Evolutionary conservation across 2,329 filamentous ascomycete genomes (phyloP), one percentile per base, ranked within the genome.

Genomic region (Cercospora sp.): DNA sequence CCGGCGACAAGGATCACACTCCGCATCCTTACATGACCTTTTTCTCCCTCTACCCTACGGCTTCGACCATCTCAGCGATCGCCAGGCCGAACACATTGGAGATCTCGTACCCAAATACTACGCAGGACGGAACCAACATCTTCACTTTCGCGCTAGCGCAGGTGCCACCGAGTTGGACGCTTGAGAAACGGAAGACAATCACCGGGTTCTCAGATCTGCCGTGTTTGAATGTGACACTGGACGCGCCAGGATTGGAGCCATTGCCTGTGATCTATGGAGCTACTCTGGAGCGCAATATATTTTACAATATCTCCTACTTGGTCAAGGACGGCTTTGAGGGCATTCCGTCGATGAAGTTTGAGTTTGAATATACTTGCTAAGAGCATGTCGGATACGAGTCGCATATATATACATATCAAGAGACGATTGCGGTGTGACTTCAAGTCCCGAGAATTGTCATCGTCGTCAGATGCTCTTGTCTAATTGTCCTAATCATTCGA

Each of bases 21-120:
- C 58, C 58, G 0, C 33, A 23, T 5, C 33, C 58, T 12, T 60
- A 60, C 58, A 60, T 30, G 23, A 31, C 30, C 2, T 60, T 60
- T 31, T 60, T 60, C 58, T 20, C 23, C 58, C 58, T 60, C 8
- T 60, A 60, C 33, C 33, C 58, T 3, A 36, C 58, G 5, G 58
- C 58, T 9, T 60, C 58, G 9, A 60, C 58, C 7, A 42, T 60
- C 31, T 30, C n/a, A 9, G 58, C 58, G 16, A 39, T 42, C 13
- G 58, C 58, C 3, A 18, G 23, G 3, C 23, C 58, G 12, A 60
- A 60, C 58, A 42, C 23, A 2, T 10, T 60, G 23, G 58, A 30
- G 1, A 26, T 60, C 18, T 60, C 58, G 9, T 53, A 53, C 7
- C 48, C 48, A 3, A 53, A 53, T 13, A 53, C 48, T 3, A 53